Evolutionary conservation across 225 moss, liverwort and hornwort species (phyloP).

Genomic region (Climacium dendroides): DNA sequence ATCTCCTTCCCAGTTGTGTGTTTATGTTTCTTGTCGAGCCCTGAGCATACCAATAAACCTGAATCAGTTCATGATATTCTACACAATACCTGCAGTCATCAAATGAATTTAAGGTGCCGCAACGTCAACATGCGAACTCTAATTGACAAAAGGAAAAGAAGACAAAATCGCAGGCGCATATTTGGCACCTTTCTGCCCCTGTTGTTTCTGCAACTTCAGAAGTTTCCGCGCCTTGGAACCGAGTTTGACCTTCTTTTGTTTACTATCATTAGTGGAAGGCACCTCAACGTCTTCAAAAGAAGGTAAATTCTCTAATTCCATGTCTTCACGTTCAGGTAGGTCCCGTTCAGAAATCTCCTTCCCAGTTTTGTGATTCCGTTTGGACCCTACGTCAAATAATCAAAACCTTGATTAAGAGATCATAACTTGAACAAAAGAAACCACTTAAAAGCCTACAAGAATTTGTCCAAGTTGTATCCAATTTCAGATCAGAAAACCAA

Average conservation of each 20-base stretch:
- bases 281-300: slow-evolving; percentile 3
- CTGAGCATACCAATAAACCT: not conserved
- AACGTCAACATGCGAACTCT: not conserved
- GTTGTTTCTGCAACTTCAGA: slow-evolving; percentile 33
- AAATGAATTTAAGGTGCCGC: not conserved
- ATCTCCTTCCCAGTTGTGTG: not conserved
- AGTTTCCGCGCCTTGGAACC: slow-evolving; percentile 46
- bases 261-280: not conserved
- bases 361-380: not conserved
- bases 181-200: slow-evolving; percentile 15
- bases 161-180: not conserved
- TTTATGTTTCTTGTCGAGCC: not conserved
- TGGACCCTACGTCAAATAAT: not conserved
- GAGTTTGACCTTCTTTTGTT: slow-evolving; percentile 18
- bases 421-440: not conserved
- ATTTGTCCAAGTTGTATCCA: not conserved
- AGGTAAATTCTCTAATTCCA: slow-evolving; percentile 13
- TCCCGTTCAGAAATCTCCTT: not conserved
- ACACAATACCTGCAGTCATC: not conserved
- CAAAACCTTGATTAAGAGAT: not conserved
- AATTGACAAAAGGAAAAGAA: not conserved
- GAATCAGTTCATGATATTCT: not conserved
- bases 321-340: not conserved
- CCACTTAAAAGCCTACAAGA: not conserved
- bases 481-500: not conserved